A percentile compares a stretch with the other conserved stretches of the same genome.
Conservation (phyloP, 1,284 basidiomycete genomes). For the Mrakiaceae sp. region DNA sequence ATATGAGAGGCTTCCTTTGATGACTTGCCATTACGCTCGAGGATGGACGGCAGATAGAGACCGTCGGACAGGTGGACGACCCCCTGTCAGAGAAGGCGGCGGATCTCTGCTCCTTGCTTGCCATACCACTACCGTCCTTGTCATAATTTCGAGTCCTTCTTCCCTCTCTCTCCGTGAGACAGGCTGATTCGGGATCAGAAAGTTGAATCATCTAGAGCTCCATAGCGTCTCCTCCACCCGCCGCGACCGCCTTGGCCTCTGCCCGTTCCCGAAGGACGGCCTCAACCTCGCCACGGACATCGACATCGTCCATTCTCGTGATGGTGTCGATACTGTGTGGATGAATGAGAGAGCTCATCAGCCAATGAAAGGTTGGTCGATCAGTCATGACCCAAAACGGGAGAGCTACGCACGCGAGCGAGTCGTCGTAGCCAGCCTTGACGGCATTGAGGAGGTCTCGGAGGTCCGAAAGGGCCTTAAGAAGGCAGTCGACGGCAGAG, state of each 20-base stretch:
- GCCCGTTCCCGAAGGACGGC: constrained; percentile 26
- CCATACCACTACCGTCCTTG: too few relatives aligned
- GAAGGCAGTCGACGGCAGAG: constrained; percentile 65
- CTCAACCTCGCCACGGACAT: constrained; percentile 30
- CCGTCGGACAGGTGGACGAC: too few relatives aligned
- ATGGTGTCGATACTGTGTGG: constrained; percentile 28
- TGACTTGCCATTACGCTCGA: too few relatives aligned
- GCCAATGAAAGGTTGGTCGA: background rate
- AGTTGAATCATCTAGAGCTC: constrained; percentile 1
- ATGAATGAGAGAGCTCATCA: background rate
- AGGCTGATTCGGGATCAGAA: background rate
- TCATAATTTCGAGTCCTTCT: too few relatives aligned
- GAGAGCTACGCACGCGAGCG: constrained; percentile 37
- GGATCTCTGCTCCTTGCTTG: too few relatives aligned
- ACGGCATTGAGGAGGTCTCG: constrained; percentile 60
- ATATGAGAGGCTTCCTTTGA: too few relatives aligned
- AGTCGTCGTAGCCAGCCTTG: constrained; percentile 51
- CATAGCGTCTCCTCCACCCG: constrained; percentile 1
- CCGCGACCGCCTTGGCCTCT: background rate
- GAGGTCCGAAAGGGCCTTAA: constrained; percentile 60
- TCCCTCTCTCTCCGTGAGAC: too few relatives aligned
- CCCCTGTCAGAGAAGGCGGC: too few relatives aligned
- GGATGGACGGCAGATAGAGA: too few relatives aligned
- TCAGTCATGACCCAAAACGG: background rate
- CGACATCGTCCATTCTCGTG: constrained; percentile 30